Evolutionary conservation across 805 yeast genomes (phyloP), one percentile per base, ranked within the genome.

Genomic region (Clavispora phyllophila): DNA sequence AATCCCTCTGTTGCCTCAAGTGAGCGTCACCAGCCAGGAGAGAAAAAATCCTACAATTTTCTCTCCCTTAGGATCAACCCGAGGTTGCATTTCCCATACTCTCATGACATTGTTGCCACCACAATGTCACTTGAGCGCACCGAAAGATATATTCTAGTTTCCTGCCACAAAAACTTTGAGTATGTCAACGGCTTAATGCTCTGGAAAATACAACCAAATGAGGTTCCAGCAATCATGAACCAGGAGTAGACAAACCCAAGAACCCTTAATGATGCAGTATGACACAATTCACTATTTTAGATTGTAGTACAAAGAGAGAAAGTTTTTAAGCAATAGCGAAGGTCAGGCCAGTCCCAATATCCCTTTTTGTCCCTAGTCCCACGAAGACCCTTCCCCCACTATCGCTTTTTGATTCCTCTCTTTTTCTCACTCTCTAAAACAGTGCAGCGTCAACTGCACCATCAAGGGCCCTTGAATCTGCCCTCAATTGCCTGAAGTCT

Each of bases 301-400:
- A 15, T 29, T 17, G 33, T 17, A 29, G 33, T 8, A 15, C 33
- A 29, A 17, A 29, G 13, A 17, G 5, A 29, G 5, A 14, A 28
- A 29, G 20, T 13, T 27, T 3, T n/a, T 15, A 29, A 29, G 33
- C 8, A 29, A 29, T 29, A 29, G 33, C 15, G 33, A 29, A 17
- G 20, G 33, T 29, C 20, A 29, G 33, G 20, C 33, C 33, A 29
- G 33, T 29, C 33, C 33, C 33, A 29, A 12, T 29, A 17, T 29
- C 33, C 33, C 33, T n/a, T 9, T 27, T 29, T 29, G 33, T 29
- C 33, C 33, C 33, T 29, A 29, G 20, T 29, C 33, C 33, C 33
- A 15, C 20, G 33, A 29, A 29, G 33, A 15, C 33, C 33, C 19
- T 29, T 29, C 33, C 33, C 19, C n/a, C 33, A 29, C 20, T 17